Percentiles rank a stretch among this genome's conserved stretches.
Conservation (phyloP, 2,329 filamentous ascomycete species). For the Penicillium rolfsii region DNA sequence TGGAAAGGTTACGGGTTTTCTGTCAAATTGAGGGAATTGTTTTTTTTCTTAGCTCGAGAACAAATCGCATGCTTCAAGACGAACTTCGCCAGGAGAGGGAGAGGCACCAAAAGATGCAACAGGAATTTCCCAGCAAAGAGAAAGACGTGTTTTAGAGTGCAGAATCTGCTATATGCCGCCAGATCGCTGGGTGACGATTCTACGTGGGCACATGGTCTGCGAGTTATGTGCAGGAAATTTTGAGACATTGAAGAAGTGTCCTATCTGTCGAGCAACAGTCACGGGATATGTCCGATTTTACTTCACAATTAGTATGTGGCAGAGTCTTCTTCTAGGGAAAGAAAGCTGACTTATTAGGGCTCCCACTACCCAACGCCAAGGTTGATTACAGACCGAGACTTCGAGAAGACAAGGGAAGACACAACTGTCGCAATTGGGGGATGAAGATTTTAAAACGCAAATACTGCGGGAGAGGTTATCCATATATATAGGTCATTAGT, state of each 20-base stretch:
- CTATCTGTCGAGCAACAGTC: no score
- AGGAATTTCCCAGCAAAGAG: not conserved
- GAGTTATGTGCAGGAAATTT: no score
- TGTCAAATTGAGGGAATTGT: no score
- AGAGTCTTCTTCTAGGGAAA: not conserved
- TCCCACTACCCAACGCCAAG: not conserved
- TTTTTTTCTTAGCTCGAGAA: no score
- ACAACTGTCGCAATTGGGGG: not conserved
- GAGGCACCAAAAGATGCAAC: conserved; percentile 4
- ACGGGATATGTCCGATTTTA: no score
- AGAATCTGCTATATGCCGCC: not conserved
- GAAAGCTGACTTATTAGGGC: not conserved
- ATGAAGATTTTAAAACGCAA: not conserved
- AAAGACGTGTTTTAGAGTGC: not conserved
- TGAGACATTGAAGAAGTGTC: no score
- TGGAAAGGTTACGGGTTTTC: no score
- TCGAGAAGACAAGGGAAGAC: not conserved
- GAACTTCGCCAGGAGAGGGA: conserved; percentile 19
- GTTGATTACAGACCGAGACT: not conserved
- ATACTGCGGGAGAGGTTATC: not conserved
- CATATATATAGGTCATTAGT: not conserved
- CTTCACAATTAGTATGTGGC: not conserved
- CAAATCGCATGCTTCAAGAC: conserved; percentile 18
- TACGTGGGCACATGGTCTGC: no score
- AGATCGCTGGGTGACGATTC: not conserved